These are phyloP conservation scores for Melastoma malabathricum DNA, from an alignment of 345 rosid genomes.

Conservation along the genomic window DNA sequence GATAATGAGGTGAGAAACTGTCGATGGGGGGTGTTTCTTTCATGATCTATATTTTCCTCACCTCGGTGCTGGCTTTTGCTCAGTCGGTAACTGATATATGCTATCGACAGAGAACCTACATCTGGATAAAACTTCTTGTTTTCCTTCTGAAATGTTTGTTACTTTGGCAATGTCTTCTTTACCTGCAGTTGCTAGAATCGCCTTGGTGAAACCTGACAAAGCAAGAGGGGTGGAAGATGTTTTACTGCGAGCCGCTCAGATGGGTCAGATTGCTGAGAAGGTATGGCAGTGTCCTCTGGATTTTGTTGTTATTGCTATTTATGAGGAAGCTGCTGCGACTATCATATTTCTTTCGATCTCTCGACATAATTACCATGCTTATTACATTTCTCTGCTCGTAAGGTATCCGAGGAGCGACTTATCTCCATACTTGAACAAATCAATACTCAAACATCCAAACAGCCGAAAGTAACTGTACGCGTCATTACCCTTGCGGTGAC, in stretches of 20 bases:
- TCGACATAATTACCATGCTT: not conserved
- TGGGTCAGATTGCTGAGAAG: slow-evolving; percentile 92
- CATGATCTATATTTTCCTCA: too few relatives aligned
- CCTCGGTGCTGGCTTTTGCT: too few relatives aligned
- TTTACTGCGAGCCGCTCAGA: slow-evolving; percentile 73
- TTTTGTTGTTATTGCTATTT: not conserved
- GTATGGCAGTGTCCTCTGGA: slow-evolving; percentile 16
- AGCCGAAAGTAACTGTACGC: slow-evolving; percentile 86
- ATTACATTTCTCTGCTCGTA: not conserved
- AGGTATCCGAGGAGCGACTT: slow-evolving; percentile 92
- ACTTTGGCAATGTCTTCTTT: too few relatives aligned
- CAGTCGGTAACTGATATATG: too few relatives aligned
- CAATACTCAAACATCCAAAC: slow-evolving; percentile 78
- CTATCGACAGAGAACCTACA: too few relatives aligned
- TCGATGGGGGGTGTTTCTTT: too few relatives aligned
- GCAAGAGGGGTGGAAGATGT: slow-evolving; percentile 93
- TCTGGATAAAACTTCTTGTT: too few relatives aligned
- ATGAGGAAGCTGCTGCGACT: too few relatives aligned
- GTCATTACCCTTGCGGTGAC: not conserved
- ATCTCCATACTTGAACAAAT: slow-evolving; percentile 83
- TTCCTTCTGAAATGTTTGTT: too few relatives aligned
- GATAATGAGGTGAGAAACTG: too few relatives aligned
- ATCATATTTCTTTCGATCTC: not conserved
- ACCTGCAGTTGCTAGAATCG: slow-evolving; percentile 70
- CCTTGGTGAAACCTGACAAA: slow-evolving; percentile 96